Base-by-base conservation (phyloP, 805 yeast genomes). In the Ogataea minuta region DNA sequence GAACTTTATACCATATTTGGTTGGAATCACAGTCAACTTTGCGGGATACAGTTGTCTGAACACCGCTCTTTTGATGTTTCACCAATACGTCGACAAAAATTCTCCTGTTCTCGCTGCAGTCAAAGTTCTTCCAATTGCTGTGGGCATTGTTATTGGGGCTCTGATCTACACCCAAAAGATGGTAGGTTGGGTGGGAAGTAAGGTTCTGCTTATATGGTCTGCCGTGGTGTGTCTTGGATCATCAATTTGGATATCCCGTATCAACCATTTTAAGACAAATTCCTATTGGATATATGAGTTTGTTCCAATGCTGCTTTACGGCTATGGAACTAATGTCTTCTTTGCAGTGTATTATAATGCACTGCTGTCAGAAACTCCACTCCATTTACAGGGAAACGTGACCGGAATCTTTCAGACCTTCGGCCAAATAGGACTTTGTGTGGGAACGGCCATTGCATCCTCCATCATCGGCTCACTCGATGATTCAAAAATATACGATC, bases 71-170 rank as follows among this genome's bases (percentile, higher is more conserved):
- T 31, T 54, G 17, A 46, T 49, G 20, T 53, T 45, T 26, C 51
- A 51, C 12, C 55, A 63, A 25, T 63, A 58, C 39, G 51, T 61
- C 11, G 60, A 61, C 3, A 39, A 41, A 4, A 46, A 63, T 32
- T 44, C 63, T 4, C 55, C 68, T 1, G 36, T 71, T 6, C 33
- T 66, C 3, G 55, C 72, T 1, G 65, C 68, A 2, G 51, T 67
- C 3, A 70, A 67, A 40, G 39, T 57, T 1, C 41, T 69, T 1
- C 70, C 73, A 2, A 19, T 60, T 13, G 39, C 64, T 3, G 44
- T 63, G 9, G 70, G 67, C 3, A 36, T 63, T 36, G 30, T 49
- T 3, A 3, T 57, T 8, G 64, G 66, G 3, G 49, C 67, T 8
- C 6, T 50, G 3, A 9, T 57, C 3, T 60, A 41, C 24, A 35